These are phyloP conservation scores for Lunularia cruciata DNA, from an alignment of 225 moss, liverwort and hornwort species.

Conservation along the genomic window DNA sequence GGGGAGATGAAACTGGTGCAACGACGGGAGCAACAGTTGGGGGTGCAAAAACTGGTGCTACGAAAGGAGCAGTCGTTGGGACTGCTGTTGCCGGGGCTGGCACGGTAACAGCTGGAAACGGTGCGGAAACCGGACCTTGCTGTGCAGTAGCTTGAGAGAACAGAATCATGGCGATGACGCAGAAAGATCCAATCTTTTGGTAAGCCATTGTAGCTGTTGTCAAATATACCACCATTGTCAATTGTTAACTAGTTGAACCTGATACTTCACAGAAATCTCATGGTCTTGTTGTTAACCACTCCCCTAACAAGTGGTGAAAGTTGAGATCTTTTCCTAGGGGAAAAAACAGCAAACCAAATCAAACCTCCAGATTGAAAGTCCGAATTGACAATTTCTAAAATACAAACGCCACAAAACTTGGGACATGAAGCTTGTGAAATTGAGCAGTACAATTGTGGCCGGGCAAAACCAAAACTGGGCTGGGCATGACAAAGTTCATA, in stretches of 20 bases:
- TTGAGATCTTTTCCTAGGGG: no score
- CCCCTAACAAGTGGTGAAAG: no score
- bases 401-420: no score
- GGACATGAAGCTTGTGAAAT: no score
- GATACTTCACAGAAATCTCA: no score
- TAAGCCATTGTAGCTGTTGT: conserved; percentile 7
- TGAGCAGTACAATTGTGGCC: no score
- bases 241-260: not conserved
- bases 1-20: not conserved
- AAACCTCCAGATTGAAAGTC: no score
- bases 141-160: conserved; percentile 6
- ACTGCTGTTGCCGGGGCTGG: not conserved
- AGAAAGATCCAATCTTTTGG: conserved; percentile 7
- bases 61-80: not conserved
- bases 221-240: not conserved
- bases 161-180: conserved; percentile 8
- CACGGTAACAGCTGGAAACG: not conserved
- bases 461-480: no score
- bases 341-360: no score
- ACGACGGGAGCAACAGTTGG: not conserved
- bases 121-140: not conserved
- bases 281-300: no score
- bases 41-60: not conserved
- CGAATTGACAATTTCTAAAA: no score
- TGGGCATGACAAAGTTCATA: no score